A percentile compares a stretch with the other conserved stretches of the same genome.
phyloP scores from a whole-genome alignment of 495 filamentous ascomycete species.

The Xylaria venustula region DNA sequence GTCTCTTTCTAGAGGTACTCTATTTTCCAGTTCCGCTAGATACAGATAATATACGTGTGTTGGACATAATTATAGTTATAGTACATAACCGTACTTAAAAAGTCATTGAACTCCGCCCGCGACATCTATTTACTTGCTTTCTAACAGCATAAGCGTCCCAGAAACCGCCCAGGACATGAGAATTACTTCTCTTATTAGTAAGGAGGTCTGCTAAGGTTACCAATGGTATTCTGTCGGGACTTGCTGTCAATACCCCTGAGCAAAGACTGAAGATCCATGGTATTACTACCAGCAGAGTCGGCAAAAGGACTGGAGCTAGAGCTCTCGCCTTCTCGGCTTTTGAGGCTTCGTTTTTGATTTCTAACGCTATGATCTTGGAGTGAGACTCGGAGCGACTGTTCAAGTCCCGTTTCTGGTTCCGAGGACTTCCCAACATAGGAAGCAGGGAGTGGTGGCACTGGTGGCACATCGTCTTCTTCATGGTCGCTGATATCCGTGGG shows the following conservation, averaged over 20 bases:
- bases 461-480: slow-evolving; percentile 34
- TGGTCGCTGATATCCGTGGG: slow-evolving; percentile 30
- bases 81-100: not conserved
- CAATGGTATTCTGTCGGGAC: slow-evolving; percentile 37
- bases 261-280: slow-evolving; percentile 44
- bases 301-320: slow-evolving; percentile 31
- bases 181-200: slow-evolving; percentile 29
- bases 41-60: not conserved
- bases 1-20: too few relatives aligned
- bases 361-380: slow-evolving; percentile 34
- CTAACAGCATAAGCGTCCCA: not conserved
- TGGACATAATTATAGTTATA: slow-evolving; percentile 9
- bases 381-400: slow-evolving; percentile 17
- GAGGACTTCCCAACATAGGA: slow-evolving; percentile 24
- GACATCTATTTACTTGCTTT: not conserved
- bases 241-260: slow-evolving; percentile 48
- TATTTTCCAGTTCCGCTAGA: too few relatives aligned
- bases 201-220: slow-evolving; percentile 42
- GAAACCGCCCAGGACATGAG: not conserved
- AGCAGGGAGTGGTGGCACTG: slow-evolving; percentile 41
- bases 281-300: slow-evolving; percentile 26
- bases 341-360: slow-evolving; percentile 34
- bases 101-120: not conserved
- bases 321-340: slow-evolving; percentile 39
- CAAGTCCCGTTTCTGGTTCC: slow-evolving; percentile 15